Evolutionary conservation across 257 asterid species (phyloP), one percentile per base, ranked within the genome.

Genomic region (Mentha longifolia): DNA sequence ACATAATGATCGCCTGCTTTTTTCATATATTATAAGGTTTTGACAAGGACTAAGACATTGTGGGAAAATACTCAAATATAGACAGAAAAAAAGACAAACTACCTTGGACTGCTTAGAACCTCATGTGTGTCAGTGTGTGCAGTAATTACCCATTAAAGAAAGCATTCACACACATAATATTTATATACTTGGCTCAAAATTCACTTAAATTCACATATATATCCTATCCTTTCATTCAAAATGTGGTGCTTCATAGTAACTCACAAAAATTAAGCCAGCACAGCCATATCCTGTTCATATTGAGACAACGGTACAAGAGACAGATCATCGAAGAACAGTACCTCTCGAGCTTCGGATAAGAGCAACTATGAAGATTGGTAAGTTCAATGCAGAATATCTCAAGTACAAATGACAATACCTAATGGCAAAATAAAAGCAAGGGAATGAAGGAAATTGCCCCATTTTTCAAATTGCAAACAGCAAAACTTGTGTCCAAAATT

Each of bases 51-150:
- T 22, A 37, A 15, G 39, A 67, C 72, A 61, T 68, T 70, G 57
- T 39, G 28, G 9, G n/a, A 15, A 76, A 67, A 74, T 62, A 71
- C 56, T 35, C 6, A 31, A 22, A n/a, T 22, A 33, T 49, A 57
- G 64, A 59, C 13, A 43, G 43, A 59, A 43, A 64, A 3, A 63
- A 22, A 77, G 39, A 77, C 70, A 30, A 31, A 64, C 63, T 46
- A 57, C 47, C 7, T 68, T 67, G 76, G 76, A 78, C 72, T 55
- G 61, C 57, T 65, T 10, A 37, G 58, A 46, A 46, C 62, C 73
- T 15, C 17, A 43, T 13, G 39, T 9, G 37, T 35, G n/a, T n/a
- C n/a, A n/a, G n/a, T n/a, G n/a, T n/a, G 39, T 35, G 8, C 39
- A 7, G 0, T 7, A 5, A 0, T 43, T 43, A n/a, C 54, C 10